Conservation (phyloP, 768 basidiomycete species). For the Pulveroboletus sp. region DNA sequence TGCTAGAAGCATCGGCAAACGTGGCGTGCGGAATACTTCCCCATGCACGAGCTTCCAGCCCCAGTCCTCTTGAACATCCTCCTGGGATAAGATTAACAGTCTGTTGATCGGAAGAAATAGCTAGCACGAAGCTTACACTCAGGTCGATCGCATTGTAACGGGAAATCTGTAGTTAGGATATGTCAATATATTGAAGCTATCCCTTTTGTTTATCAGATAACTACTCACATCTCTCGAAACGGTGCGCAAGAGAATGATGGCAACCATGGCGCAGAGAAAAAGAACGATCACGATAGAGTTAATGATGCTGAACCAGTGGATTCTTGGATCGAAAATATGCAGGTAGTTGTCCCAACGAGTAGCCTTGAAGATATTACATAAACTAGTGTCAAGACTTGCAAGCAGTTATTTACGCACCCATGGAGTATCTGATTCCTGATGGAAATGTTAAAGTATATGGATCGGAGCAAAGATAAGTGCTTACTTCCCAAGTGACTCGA, state of each 20-base stretch:
- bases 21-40: conserved; percentile 89
- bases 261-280: conserved; percentile 92
- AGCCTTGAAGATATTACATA: conserved; percentile 50
- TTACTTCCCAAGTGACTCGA: conserved; percentile 80
- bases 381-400: background rate
- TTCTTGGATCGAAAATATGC: conserved; percentile 88
- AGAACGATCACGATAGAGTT: conserved; percentile 91
- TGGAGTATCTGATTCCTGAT: conserved; percentile 78
- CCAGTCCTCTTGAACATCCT: conserved; percentile 96
- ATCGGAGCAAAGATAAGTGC: conserved; percentile 22
- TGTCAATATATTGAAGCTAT: background rate
- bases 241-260: conserved; percentile 82
- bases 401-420: conserved; percentile 49
- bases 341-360: conserved; percentile 97
- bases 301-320: conserved; percentile 95
- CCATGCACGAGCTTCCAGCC: conserved; percentile 98
- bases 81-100: conserved; percentile 40
- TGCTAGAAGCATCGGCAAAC: conserved; percentile 72
- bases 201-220: background rate
- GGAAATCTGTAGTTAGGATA: conserved; percentile 12
- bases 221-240: conserved; percentile 80
- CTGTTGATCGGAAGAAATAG: background rate
- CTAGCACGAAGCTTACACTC: conserved; percentile 50
- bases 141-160: conserved; percentile 96
- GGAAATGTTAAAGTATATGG: conserved; percentile 1